Evolutionary conservation across 176 grass and related monocot species (phyloP).

Genomic region (Rhynchospora breviuscula): DNA sequence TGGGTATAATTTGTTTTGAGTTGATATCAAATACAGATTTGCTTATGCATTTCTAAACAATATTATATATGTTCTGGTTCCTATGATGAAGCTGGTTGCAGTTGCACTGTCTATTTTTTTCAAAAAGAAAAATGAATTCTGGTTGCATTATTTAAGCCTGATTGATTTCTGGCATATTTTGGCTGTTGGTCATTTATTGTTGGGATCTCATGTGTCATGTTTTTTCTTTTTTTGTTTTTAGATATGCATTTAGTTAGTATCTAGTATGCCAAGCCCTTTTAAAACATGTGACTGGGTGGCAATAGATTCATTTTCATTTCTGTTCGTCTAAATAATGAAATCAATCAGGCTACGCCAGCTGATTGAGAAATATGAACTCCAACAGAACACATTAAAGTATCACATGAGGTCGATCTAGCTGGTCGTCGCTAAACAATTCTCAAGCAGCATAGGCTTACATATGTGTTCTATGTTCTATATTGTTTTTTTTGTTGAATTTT

Average conservation of each 20-base stretch:
- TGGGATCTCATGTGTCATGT: background rate
- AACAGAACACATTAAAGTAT: background rate
- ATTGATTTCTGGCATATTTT: background rate
- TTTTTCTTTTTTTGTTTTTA: background rate
- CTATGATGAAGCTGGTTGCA: background rate
- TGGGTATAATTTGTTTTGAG: background rate
- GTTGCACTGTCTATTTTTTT: background rate
- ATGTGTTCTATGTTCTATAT: background rate
- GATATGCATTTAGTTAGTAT: background rate
- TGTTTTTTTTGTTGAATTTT: background rate
- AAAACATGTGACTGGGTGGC: background rate
- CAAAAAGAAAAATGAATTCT: background rate
- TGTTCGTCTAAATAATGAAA: background rate
- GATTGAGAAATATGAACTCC: background rate
- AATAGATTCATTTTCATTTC: too few relatives aligned
- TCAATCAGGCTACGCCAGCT: background rate
- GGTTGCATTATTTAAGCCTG: background rate
- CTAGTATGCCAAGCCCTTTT: background rate
- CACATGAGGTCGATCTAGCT: background rate
- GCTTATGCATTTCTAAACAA: background rate
- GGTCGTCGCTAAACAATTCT: background rate
- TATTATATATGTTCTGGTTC: background rate
- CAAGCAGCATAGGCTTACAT: background rate
- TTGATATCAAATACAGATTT: background rate
- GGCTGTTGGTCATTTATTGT: background rate